Percentiles rank a stretch among this genome's conserved stretches.
Evolutionary conservation across 2,329 filamentous ascomycete genomes (phyloP).

Genomic region (Venturia nashicola): DNA sequence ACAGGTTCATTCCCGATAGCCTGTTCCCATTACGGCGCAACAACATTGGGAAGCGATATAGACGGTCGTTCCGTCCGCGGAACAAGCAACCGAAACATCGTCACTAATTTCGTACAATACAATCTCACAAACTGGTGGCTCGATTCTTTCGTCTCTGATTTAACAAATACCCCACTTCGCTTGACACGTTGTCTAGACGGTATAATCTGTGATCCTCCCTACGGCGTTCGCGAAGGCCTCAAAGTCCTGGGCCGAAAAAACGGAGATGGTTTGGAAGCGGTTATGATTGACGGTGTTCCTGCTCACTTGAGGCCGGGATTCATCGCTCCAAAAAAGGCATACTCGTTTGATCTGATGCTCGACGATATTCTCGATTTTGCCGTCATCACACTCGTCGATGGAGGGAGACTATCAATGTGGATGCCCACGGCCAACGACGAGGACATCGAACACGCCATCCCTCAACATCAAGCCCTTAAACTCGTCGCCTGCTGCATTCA

Average conservation of each 20-base stretch:
- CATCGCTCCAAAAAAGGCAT: slow-evolving; percentile 79
- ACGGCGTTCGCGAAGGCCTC: slow-evolving; percentile 85
- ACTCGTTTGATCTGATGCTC: slow-evolving; percentile 82
- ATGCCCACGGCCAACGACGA: slow-evolving; percentile 66
- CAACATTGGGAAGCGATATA: slow-evolving; percentile 80
- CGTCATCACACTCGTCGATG: slow-evolving; percentile 59
- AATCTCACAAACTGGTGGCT: slow-evolving; percentile 52
- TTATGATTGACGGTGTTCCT: slow-evolving; percentile 56
- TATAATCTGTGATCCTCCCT: slow-evolving; percentile 91
- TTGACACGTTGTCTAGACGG: slow-evolving; percentile 58
- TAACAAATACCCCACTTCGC: slow-evolving; percentile 72
- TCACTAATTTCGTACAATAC: slow-evolving; percentile 79
- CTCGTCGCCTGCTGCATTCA: slow-evolving; percentile 70
- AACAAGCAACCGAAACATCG: slow-evolving; percentile 40
- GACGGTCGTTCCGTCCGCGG: slow-evolving; percentile 83
- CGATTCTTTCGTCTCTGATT: slow-evolving; percentile 71
- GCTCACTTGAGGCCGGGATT: slow-evolving; percentile 61
- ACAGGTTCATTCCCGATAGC: slow-evolving; percentile 89
- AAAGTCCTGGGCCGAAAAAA: slow-evolving; percentile 74
- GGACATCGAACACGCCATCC: slow-evolving; percentile 61
- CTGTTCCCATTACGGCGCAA: slow-evolving; percentile 78
- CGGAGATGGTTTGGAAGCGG: slow-evolving; percentile 34
- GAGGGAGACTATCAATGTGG: slow-evolving; percentile 83
- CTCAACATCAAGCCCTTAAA: slow-evolving; percentile 62
- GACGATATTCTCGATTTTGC: slow-evolving; percentile 83